phyloP scores from a whole-genome alignment of 2,329 filamentous ascomycete species.

The Rhinocladiella mackenziei region DNA sequence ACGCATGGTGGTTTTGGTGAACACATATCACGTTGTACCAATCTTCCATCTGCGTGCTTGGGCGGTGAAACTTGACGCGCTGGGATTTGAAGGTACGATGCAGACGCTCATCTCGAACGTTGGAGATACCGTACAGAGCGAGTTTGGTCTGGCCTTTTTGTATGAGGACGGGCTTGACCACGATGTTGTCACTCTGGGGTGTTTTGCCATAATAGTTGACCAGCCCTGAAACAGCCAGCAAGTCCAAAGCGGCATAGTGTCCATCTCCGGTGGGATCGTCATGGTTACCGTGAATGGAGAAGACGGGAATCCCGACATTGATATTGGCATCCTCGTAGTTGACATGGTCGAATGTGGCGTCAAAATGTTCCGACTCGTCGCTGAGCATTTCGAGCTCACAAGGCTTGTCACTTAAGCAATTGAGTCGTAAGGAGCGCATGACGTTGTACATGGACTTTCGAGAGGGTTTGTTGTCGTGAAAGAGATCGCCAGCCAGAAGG shows the following conservation, averaged over 20 bases:
- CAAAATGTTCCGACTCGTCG: conserved; percentile 86
- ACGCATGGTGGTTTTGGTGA: conserved; percentile 92
- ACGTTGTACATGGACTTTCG: conserved; percentile 96
- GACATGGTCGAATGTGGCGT: conserved; percentile 84
- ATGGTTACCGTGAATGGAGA: conserved; percentile 97
- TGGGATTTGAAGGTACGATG: conserved; percentile 90
- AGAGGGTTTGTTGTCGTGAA: conserved; percentile 97
- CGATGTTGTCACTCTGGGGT: conserved; percentile 87
- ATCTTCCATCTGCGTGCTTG: conserved; percentile 71
- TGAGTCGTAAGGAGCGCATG: conserved; percentile 88
- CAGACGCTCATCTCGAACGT: conserved; percentile 90
- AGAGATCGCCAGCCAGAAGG: conserved; percentile 86
- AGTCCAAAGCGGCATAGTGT: conserved; percentile 82
- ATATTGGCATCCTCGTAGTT: conserved; percentile 98
- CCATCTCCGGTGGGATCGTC: conserved; percentile 97
- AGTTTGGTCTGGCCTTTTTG: conserved; percentile 93
- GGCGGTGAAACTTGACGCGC: conserved; percentile 89
- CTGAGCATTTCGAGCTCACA: conserved; percentile 93
- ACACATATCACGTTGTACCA: conserved; percentile 97
- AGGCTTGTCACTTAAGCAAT: conserved; percentile 91
- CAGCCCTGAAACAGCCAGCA: conserved; percentile 84
- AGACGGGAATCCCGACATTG: conserved; percentile 94
- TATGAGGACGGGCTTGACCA: conserved; percentile 83
- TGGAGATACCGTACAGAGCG: conserved; percentile 89
- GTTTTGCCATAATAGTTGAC: conserved; percentile 95